phyloP scores from a whole-genome alignment of 805 yeast genomes.

The Blastobotrys americana region DNA sequence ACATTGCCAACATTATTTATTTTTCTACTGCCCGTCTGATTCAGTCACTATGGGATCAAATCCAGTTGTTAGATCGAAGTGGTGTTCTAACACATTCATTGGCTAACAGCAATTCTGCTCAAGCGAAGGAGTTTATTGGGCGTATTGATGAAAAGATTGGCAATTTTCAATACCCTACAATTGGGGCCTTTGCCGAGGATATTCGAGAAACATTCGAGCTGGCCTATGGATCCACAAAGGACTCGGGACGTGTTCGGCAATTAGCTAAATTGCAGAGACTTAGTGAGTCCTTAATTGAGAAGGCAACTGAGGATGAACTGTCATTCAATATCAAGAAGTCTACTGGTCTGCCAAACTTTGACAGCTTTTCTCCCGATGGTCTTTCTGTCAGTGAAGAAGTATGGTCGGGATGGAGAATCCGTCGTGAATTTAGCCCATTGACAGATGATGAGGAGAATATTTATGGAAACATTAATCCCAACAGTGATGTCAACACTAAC shows the following conservation, averaged over 20 bases:
- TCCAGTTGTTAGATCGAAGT: constrained; percentile 8
- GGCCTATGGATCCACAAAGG: background rate
- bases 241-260: background rate
- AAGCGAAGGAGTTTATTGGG: constrained; percentile 11
- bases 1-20: constrained; percentile 12
- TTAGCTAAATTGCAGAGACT: background rate
- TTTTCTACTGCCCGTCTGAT: constrained; percentile 12
- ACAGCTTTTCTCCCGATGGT: constrained; percentile 26
- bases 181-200: constrained; percentile 15
- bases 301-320: background rate
- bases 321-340: background rate
- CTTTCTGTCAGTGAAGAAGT: constrained; percentile 27
- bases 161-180: constrained; percentile 18
- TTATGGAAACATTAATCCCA: too few species aligned
- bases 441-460: constrained; percentile 15
- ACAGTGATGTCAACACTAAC: too few species aligned
- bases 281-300: background rate
- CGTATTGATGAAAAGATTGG: constrained; percentile 14
- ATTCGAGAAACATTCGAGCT: constrained; percentile 3
- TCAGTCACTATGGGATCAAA: constrained; percentile 11
- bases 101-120: constrained; percentile 6
- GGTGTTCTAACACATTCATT: constrained; percentile 12
- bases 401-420: constrained; percentile 25
- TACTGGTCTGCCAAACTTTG: background rate
- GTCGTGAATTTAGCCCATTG: constrained; percentile 16